phyloP scores from a whole-genome alignment of 305 asterid genomes.

The Fraxinus baroniana region DNA sequence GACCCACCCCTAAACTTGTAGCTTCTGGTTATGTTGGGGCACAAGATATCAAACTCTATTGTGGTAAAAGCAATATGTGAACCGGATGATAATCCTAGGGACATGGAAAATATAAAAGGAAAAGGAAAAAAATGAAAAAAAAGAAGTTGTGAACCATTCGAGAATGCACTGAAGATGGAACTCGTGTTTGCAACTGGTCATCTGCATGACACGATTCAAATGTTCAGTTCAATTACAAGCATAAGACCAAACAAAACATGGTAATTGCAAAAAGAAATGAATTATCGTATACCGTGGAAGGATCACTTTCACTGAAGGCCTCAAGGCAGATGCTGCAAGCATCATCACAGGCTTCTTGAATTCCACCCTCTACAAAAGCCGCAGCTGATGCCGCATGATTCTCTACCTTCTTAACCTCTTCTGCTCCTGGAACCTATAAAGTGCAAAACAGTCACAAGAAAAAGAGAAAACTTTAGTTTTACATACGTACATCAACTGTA shows the following conservation, averaged over 20 bases:
- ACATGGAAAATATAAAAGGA: background rate
- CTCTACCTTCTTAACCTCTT: conserved; percentile 49
- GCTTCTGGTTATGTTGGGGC: background rate
- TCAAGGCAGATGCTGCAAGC: conserved; percentile 93
- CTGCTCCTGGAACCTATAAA: conserved; percentile 43
- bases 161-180: conserved; percentile 89
- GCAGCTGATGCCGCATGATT: conserved; percentile 65
- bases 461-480: background rate
- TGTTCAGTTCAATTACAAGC: conserved; percentile 13
- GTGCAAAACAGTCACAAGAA: conserved; percentile 6
- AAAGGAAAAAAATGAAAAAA: background rate
- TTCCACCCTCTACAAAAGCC: conserved; percentile 85
- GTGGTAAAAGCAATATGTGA: background rate
- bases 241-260: conserved; percentile 2
- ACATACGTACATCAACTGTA: background rate
- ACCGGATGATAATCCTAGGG: background rate
- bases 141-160: conserved; percentile 55
- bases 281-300: conserved; percentile 54
- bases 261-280: background rate
- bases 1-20: background rate
- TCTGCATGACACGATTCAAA: conserved; percentile 33
- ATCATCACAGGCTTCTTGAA: conserved; percentile 86
- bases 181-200: conserved; percentile 79
- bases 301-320: conserved; percentile 66
- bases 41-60: background rate